Conservation (phyloP, 495 filamentous ascomycete genomes). For the Cairneyella variabilis region DNA sequence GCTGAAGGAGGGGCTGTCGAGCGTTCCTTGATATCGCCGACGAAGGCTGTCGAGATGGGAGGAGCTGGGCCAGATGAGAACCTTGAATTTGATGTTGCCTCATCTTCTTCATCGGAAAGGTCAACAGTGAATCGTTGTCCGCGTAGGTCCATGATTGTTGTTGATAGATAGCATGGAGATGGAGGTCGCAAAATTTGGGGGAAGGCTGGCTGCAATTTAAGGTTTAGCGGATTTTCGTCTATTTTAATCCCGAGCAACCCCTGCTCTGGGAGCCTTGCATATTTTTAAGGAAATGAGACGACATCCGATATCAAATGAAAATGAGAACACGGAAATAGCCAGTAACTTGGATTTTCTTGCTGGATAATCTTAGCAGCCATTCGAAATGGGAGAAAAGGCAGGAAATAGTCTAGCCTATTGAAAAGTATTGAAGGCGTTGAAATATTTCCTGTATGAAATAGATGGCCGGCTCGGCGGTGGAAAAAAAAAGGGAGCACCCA, state of each 20-base stretch:
- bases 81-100: constrained; percentile 4
- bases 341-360: too few relatives aligned
- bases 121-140: constrained; percentile 51
- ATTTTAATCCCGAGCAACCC: neutral
- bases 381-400: too few relatives aligned
- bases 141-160: constrained; percentile 47
- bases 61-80: constrained; percentile 12
- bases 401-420: too few relatives aligned
- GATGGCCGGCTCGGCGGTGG: too few relatives aligned
- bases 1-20: constrained; percentile 57
- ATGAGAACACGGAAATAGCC: too few relatives aligned
- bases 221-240: neutral
- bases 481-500: too few relatives aligned
- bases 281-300: too few relatives aligned
- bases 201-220: neutral
- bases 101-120: constrained; percentile 27
- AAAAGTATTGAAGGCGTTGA: too few relatives aligned
- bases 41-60: constrained; percentile 38
- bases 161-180: neutral
- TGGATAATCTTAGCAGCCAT: too few relatives aligned
- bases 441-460: too few relatives aligned
- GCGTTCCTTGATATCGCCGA: constrained; percentile 79
- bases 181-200: neutral
- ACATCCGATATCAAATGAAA: too few relatives aligned
- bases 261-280: too few relatives aligned